Conservation (phyloP, 345 rosid genomes). For the Angophora floribunda region DNA sequence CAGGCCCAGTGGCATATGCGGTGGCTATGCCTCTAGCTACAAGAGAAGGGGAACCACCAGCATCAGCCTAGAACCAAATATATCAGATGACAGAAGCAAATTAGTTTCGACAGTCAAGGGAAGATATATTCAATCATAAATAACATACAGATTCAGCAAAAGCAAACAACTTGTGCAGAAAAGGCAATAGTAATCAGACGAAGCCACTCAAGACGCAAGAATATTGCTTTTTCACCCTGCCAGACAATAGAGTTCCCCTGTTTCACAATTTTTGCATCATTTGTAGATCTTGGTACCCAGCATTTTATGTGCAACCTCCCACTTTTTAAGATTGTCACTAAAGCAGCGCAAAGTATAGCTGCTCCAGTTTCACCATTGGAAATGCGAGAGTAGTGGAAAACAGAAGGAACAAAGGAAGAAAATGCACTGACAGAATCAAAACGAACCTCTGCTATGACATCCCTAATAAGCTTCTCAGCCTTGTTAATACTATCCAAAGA, state of each 20-base stretch:
- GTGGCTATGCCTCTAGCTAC: constrained; percentile 70
- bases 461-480: constrained; percentile 83
- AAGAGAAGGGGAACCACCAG: constrained; percentile 89
- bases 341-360: neutral
- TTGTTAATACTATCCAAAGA: constrained; percentile 40
- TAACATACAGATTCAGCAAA: neutral
- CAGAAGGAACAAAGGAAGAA: neutral
- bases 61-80: constrained; percentile 54
- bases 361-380: neutral
- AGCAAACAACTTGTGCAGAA: neutral
- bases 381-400: neutral
- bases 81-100: neutral
- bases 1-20: constrained; percentile 31
- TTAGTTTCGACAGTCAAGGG: neutral
- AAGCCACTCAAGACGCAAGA: neutral
- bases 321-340: neutral
- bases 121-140: neutral
- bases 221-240: neutral
- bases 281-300: neutral
- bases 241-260: neutral
- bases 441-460: constrained; percentile 77
- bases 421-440: neutral
- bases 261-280: neutral
- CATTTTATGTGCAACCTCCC: neutral
- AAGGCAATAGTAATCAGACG: neutral